Base-by-base conservation (phyloP, 495 filamentous ascomycete species). In the Talaromyces liani region DNA sequence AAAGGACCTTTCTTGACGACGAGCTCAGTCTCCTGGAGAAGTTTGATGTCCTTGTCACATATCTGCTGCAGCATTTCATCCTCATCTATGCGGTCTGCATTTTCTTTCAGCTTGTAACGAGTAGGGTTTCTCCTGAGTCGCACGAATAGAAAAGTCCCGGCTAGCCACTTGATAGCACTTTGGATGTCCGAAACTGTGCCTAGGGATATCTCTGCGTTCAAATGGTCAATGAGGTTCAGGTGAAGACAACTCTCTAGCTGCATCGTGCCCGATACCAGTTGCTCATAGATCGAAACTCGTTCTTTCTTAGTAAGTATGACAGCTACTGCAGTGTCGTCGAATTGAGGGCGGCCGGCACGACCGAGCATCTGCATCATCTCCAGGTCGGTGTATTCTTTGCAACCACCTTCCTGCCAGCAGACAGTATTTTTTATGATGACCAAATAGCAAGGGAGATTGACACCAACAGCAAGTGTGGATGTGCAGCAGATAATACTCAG, bases 311-410 rank as follows among this genome's bases (percentile, higher is more conserved):
- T 97, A 74, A 98, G 84, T 59, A 98, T 96, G 25, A 97, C 87
- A 10, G 91, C 94, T 24, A 87, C 84, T 20, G 91, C 93, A 66
- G 78, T 91, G 56, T 89, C 81, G 65, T 96, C 94, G 66, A 96
- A 98, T 73, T 98, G 94, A 2, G 94, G 94, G 3, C 94, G 82
- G 0, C 94, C 94, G 39, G 94, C 93, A 58, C 94, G 87, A 24
- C 94, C 94, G 31, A 98, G 82, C 94, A 98, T 98, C 71, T 98
- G 94, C 91, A 96, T 97, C 64, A 98, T 84, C 67, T 98, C 94
- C 18, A 98, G 77, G 70, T 97, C 93, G 0, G 90, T 86, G 66
- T 94, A 96, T 71, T 98, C 92, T 59, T 87, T 82, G 20, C 83
- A 71, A 62, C 83, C 74, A 62, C 79, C 82, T 58, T 88, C 84